Evolutionary conservation across 164 flowering plant species (phyloP), one percentile per base, ranked within the genome.

Genomic region (Sedum album): DNA sequence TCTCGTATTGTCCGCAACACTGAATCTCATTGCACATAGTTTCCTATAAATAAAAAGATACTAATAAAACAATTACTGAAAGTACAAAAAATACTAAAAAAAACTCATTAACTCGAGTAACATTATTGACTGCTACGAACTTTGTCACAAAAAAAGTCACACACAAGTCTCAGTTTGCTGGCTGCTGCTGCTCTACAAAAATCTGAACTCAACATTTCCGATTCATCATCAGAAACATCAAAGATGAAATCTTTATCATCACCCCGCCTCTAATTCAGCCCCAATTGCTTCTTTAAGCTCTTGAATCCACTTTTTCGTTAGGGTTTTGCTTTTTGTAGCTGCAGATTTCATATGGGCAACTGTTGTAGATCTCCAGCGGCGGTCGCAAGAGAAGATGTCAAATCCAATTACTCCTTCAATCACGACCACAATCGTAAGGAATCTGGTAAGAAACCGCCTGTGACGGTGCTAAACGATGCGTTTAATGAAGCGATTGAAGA

Each of bases 161-260:
- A 28, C 20, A 28, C 62, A 57, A 28, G 62, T 57, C 62, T 78
- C 78, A 17, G 71, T 74, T 14, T 76, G 76, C 21, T 61, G 65
- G 30, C 67, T 70, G 23, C 11, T 39, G 17, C 26, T n/a, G 26
- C 57, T 11, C 31, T 55, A 9, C 31, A 51, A 26, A 55, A 55
- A 55, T 55, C 61, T 7, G 15, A 11, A 3, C 48, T 28, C 62
- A 57, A 11, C 62, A 57, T 57, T 57, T 57, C 60, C 62, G 61
- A 55, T 55, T 55, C 61, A 55, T n/a, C 61, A 23, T 25, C 61
- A 55, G 11, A 14, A 44, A 15, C 48, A 55, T 13, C 26, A 55
- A 55, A 57, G 62, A 28, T 57, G 62, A 57, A 57, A 57, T 57
- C 62, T 28, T 57, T 57, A 6, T 57, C 62, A 28, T 57, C 62